Conservation (phyloP, 2,329 filamentous ascomycete genomes). For the Penicillium psychrosexuale region DNA sequence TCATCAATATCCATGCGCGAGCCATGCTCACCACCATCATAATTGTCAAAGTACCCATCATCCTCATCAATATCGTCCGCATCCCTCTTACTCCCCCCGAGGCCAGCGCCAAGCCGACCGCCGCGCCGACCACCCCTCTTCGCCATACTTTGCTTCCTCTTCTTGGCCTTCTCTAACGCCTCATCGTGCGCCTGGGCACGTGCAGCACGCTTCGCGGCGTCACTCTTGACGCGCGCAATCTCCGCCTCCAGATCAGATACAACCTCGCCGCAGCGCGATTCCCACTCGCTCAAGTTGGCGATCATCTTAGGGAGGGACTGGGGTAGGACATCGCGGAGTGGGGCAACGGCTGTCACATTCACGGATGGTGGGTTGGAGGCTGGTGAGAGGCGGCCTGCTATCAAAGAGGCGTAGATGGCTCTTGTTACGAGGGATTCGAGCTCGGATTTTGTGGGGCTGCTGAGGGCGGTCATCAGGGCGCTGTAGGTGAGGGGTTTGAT, state of each 20-base stretch:
- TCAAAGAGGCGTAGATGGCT: slow-evolving; percentile 79
- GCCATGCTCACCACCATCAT: slow-evolving; percentile 24
- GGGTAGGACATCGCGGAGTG: slow-evolving; percentile 80
- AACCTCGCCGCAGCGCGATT: slow-evolving; percentile 69
- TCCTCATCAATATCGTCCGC: slow-evolving; percentile 40
- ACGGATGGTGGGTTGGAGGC: slow-evolving; percentile 74
- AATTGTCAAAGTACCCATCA: slow-evolving; percentile 36
- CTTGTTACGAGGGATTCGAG: slow-evolving; percentile 85
- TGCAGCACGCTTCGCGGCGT: slow-evolving; percentile 54
- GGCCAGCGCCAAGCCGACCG: slow-evolving; percentile 13
- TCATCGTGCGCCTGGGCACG: slow-evolving; percentile 51
- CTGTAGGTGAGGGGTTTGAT: slow-evolving; percentile 68
- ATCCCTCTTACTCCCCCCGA: slow-evolving; percentile 42
- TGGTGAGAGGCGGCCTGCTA: slow-evolving; percentile 82
- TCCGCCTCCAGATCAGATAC: slow-evolving; percentile 73
- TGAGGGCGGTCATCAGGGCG: slow-evolving; percentile 64
- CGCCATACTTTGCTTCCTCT: slow-evolving; percentile 33
- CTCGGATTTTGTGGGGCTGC: slow-evolving; percentile 62
- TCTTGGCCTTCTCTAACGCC: slow-evolving; percentile 50
- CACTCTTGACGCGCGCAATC: slow-evolving; percentile 62
- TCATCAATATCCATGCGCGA: slow-evolving; percentile 44
- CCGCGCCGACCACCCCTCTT: slow-evolving; percentile 16
- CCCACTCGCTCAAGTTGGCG: slow-evolving; percentile 68
- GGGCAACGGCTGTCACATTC: slow-evolving; percentile 73
- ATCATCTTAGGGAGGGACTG: slow-evolving; percentile 68